Base-by-base conservation (phyloP, 148 eudicot genomes). In the Rhododendron simsii region DNA sequence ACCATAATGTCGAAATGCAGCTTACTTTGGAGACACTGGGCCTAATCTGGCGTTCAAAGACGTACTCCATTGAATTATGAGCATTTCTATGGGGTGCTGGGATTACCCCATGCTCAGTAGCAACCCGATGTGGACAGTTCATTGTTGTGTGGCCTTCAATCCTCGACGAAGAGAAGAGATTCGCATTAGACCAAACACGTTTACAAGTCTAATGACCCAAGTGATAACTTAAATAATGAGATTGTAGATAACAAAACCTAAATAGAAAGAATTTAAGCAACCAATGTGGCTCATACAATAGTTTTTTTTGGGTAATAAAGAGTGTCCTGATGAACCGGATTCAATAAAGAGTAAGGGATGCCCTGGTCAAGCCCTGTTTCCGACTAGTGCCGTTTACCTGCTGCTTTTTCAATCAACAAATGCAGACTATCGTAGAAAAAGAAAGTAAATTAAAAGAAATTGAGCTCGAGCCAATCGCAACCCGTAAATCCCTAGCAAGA, bases 71-170 rank as follows among this genome's bases (percentile, higher is more conserved):
- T 15, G 96, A 86, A 85, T 89, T 96, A 53, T 86, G 88, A 73
- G 91, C 80, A 21, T 80, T 88, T 87, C 90, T 94, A 37, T 85
- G 89, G 84, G 96, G 92, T 73, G 98, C 95, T 35, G 99, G 96
- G 85, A 89, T 26, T 45, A 94, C 96, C 69, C 99, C 99, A 85
- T 90, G 92, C 90, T 95, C 99, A 0, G 91, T 92, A 76, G 99
- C 93, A 77, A 95, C 87, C 87, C 98, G 91, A 88, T 97, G 99
- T 44, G 99, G 98, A 86, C 99, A 97, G 47, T 86, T 91, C 91
- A 93, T 89, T 41, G 99, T 97, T 21, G 99, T 97, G 87, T 97
- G 99, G 21, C 99, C 99, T 97, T 90, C 90, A 91, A 89, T 84
- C 74, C 81, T 85, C 86, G 75, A 65, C 57, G 50, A 59, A 2